Evolutionary conservation across 2,329 filamentous ascomycete species (phyloP).

Genomic region (Venturia carpophila): DNA sequence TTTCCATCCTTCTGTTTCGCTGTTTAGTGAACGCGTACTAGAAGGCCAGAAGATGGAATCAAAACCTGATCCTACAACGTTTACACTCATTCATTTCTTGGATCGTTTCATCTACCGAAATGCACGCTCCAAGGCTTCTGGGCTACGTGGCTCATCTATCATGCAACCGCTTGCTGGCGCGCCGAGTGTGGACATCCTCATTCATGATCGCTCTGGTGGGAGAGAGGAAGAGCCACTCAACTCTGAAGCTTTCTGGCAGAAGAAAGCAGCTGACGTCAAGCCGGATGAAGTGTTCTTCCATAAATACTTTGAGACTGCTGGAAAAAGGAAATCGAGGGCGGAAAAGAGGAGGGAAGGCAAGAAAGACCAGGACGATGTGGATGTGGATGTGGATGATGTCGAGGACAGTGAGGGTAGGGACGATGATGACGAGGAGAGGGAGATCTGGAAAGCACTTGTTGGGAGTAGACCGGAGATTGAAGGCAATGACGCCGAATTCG

Average conservation of each 20-base stretch:
- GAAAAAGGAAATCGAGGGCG: slow-evolving; percentile 47
- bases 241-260: slow-evolving; percentile 82
- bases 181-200: slow-evolving; percentile 52
- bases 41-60: slow-evolving; percentile 60
- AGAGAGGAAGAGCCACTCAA: slow-evolving; percentile 64
- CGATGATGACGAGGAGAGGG: slow-evolving; percentile 59
- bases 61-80: slow-evolving; percentile 84
- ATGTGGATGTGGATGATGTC: slow-evolving; percentile 70
- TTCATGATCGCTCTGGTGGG: slow-evolving; percentile 49
- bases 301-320: slow-evolving; percentile 72
- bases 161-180: slow-evolving; percentile 83
- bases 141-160: slow-evolving; percentile 73
- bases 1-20: slow-evolving; percentile 85
- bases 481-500: slow-evolving; percentile 54
- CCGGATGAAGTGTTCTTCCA: slow-evolving; percentile 98
- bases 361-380: slow-evolving; percentile 45
- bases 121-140: slow-evolving; percentile 57
- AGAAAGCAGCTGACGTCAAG: slow-evolving; percentile 74
- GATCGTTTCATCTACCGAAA: slow-evolving; percentile 99
- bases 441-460: slow-evolving; percentile 88
- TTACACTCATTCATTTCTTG: slow-evolving; percentile 89
- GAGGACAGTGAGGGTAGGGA: slow-evolving; percentile 24
- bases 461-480: slow-evolving; percentile 71
- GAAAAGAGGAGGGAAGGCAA: slow-evolving; percentile 35
- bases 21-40: slow-evolving; percentile 69